Percentiles rank a stretch among this genome's conserved stretches.
Conservation (phyloP, 352 stramenopile genomes). For the Phytopythium kandeliae region DNA sequence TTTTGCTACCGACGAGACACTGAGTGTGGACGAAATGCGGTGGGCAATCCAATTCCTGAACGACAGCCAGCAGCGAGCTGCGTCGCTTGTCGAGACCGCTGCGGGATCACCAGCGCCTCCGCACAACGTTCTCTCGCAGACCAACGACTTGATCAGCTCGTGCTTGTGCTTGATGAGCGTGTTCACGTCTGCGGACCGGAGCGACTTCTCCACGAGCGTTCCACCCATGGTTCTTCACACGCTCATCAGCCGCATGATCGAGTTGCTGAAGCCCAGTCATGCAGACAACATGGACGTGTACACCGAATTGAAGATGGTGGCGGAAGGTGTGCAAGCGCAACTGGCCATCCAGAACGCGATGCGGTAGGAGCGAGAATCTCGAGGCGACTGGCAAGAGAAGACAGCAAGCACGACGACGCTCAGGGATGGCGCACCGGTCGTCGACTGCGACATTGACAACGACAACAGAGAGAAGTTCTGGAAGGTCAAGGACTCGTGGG, state of each 20-base stretch:
- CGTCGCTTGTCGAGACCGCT: conserved; percentile 18
- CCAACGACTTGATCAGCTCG: conserved; percentile 40
- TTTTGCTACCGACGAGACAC: conserved; percentile 10
- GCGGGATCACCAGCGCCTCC: not conserved
- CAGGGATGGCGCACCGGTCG: too few relatives aligned
- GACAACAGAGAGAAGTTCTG: too few relatives aligned
- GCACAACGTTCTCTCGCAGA: conserved; percentile 23
- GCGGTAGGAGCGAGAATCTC: not conserved
- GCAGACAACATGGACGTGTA: conserved; percentile 65
- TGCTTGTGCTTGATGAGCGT: conserved; percentile 58
- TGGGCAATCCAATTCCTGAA: conserved; percentile 61
- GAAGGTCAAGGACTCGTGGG: too few relatives aligned
- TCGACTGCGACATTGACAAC: too few relatives aligned
- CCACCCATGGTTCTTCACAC: conserved; percentile 50
- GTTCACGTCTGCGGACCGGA: conserved; percentile 16
- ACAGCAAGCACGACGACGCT: not conserved
- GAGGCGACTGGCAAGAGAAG: not conserved
- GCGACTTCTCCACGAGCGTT: conserved; percentile 19
- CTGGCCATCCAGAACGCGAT: conserved; percentile 13
- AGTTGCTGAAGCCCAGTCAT: conserved; percentile 44
- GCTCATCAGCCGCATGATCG: conserved; percentile 54
- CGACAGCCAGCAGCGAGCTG: conserved; percentile 31
- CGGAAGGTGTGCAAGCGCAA: conserved; percentile 26
- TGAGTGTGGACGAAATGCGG: conserved; percentile 49
- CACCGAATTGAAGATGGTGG: conserved; percentile 30